phyloP scores from a whole-genome alignment of 148 eudicot species.

The Vaccinium corymbosum region DNA sequence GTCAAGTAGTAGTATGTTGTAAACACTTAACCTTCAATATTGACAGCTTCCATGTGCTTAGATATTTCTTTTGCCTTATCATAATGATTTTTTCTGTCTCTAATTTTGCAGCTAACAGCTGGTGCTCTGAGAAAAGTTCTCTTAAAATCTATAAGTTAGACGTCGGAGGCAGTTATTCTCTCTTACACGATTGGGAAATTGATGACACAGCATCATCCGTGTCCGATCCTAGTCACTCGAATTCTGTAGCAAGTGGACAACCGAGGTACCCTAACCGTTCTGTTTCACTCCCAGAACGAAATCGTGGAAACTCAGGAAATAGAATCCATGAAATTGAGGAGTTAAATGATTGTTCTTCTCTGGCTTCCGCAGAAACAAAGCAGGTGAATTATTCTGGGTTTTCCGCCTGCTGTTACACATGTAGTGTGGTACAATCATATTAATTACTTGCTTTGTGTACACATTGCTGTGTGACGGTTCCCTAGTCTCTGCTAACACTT shows the following conservation, averaged over 20 bases:
- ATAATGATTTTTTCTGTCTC: neutral
- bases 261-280: neutral
- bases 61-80: neutral
- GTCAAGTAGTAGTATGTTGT: slow-evolving; percentile 36
- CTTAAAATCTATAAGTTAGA: slow-evolving; percentile 13
- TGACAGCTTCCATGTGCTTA: neutral
- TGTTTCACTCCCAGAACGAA: too few species aligned
- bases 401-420: neutral
- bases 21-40: neutral
- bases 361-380: slow-evolving; percentile 37
- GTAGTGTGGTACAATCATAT: neutral
- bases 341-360: slow-evolving; percentile 3
- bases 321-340: neutral
- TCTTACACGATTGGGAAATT: slow-evolving; percentile 7
- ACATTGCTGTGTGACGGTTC: neutral
- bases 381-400: slow-evolving; percentile 24
- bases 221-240: slow-evolving; percentile 28
- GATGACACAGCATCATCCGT: slow-evolving; percentile 17
- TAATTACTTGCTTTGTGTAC: neutral
- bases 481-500: neutral
- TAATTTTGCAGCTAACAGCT: slow-evolving; percentile 22
- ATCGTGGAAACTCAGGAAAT: neutral
- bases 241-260: slow-evolving; percentile 13
- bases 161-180: slow-evolving; percentile 12
- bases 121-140: slow-evolving; percentile 11